Base-by-base conservation (phyloP, 1,139 yeast genomes). In the Taphrina wiesneri region DNA sequence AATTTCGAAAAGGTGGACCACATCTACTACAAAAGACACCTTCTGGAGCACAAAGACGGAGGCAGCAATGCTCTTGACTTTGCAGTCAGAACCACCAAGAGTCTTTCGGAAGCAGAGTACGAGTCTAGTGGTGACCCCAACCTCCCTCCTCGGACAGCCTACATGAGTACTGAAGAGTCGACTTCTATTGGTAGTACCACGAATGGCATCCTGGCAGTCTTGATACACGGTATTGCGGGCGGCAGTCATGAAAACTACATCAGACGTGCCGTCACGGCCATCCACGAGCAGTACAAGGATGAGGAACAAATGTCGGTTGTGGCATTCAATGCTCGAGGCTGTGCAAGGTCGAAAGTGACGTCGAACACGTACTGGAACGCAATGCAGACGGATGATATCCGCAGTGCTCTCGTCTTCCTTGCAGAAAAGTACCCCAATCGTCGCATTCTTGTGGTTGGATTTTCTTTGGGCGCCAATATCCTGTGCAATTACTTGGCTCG, bases 221-320 rank as follows among this genome's bases (percentile, higher is more conserved):
- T 87, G 4, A 77, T 87, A 61, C 97, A 92, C 74, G 98, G 97
- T 0, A 82, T 92, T 47, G 92, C 90, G 3, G 97, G 97, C 23
- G 97, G 97, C 0, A 87, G 96, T 23, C 96, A 90, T 71, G 97
- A 92, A 74, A 85, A 93, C 1, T 85, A 91, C 72, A 87, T 91
- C 67, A 83, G 96, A 68, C 86, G 92, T 68, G 71, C 75, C 9
- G 71, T 76, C 51, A 67, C 72, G 52, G 71, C 70, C 56, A 69
- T 77, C 49, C 63, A 67, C 46, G 47, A 36, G 3, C 15, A 17
- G 9, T 49, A 28, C 53, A 43, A 36, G 26, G 57, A 51, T 21
- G 41, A 45, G 28, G 49, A 45, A 7, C n/a, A 32, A 2, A 59
- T 62, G n/a, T 59, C 69, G 6, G 74, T 85, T 17, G 88, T 86